Conservation (phyloP, 805 yeast species). For the Ogataea nonfermentans region DNA sequence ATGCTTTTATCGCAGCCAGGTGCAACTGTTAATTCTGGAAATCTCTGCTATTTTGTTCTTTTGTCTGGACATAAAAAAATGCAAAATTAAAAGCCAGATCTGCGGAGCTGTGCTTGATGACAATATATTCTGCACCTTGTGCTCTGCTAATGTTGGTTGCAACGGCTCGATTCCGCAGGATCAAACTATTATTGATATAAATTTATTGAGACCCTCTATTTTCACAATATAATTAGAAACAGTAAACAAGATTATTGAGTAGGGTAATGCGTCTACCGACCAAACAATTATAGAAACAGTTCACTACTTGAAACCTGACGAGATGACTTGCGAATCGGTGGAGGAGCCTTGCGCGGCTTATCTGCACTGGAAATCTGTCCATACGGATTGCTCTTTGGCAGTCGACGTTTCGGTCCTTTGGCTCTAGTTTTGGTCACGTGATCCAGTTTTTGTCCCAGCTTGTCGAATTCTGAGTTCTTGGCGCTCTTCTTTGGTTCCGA, state of each 20-base stretch:
- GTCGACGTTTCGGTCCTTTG: conserved; percentile 51
- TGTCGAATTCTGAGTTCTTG: conserved; percentile 21
- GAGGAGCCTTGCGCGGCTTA: conserved; percentile 25
- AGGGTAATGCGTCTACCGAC: conserved; percentile 11
- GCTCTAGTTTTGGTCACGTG: conserved; percentile 49
- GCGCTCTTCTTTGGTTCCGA: conserved; percentile 3
- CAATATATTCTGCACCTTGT: too few relatives aligned
- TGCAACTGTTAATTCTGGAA: too few relatives aligned
- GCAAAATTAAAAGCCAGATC: too few relatives aligned
- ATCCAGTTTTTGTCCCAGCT: conserved; percentile 32
- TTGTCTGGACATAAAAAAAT: too few relatives aligned
- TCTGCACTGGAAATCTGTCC: background rate
- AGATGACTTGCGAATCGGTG: conserved; percentile 29
- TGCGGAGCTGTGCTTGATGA: too few relatives aligned
- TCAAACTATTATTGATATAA: too few relatives aligned
- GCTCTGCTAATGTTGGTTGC: too few relatives aligned
- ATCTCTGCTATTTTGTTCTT: too few relatives aligned
- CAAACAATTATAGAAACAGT: conserved; percentile 20
- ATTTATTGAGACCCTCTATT: too few relatives aligned
- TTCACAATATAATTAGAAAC: conserved; percentile 9
- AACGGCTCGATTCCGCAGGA: background rate
- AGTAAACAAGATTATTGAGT: conserved; percentile 6
- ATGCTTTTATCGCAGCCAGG: too few relatives aligned
- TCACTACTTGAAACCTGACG: conserved; percentile 29
- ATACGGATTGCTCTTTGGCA: conserved; percentile 35